Base-by-base conservation (phyloP, 805 yeast genomes). In the Starmerella sp. region DNA sequence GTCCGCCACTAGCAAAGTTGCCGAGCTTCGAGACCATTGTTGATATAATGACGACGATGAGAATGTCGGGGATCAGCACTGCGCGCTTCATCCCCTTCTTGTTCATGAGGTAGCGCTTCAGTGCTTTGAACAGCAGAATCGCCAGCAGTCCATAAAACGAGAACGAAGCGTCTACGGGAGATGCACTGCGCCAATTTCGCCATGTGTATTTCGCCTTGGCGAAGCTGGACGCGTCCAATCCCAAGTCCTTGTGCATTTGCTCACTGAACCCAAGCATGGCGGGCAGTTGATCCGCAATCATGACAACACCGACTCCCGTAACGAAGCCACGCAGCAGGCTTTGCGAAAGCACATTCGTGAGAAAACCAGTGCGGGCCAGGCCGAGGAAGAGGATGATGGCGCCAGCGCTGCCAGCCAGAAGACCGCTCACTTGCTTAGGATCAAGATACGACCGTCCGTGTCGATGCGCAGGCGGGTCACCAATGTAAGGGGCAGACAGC, bases 261-360 rank as follows among this genome's bases (percentile, higher is more conserved):
- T 73, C 62, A 37, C 72, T 73, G 31, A 91, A 71, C 2, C 95
- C 95, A 41, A 90, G 69, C 67, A 83, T 84, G 2, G 84, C 78
- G 11, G 88, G 79, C 10, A 78, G 63, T 2, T 96, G 83, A 66
- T 86, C 89, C 50, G 84, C 72, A 34, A 89, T 76, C 88, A 89
- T 88, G 8, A 87, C 82, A 22, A 84, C 60, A 14, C 96, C 96
- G 56, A 89, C 87, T 4, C 93, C 93, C 11, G 88, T 81, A 42
- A 89, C 79, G 63, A 89, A 89, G 0, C 96, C 96, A 58, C 88
- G 76, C 11, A 89, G 69, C 35, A 89, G 70, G 0, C 95, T 81
- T 29, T 86, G 78, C 41, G 93, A 83, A 49, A 89, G 72, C 2
- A 89, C 84, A 57, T 82, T 84, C 62, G 87, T 95, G 48, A 89